These are phyloP conservation scores for Hypoxylon sp. DNA, from an alignment of 2,329 filamentous ascomycete species.

Conservation along the genomic window DNA sequence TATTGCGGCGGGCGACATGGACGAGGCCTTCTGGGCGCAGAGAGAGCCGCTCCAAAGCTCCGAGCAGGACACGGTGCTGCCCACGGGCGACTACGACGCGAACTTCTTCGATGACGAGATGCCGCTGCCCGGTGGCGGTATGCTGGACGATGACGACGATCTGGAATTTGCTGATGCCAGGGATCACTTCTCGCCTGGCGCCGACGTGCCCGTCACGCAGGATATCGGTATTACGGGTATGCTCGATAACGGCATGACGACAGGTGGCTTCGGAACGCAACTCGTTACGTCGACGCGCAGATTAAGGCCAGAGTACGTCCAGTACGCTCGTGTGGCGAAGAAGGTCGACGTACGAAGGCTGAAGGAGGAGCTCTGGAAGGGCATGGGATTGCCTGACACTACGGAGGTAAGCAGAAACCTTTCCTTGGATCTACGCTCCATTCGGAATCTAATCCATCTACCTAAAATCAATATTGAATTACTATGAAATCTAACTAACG, in stretches of 20 bases:
- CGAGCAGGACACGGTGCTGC: slow-evolving; percentile 65
- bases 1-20: slow-evolving; percentile 80
- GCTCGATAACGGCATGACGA: slow-evolving; percentile 65
- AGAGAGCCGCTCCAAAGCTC: slow-evolving; percentile 64
- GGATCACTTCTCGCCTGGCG: slow-evolving; percentile 80
- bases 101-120: slow-evolving; percentile 95
- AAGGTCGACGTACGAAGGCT: slow-evolving; percentile 77
- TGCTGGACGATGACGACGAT: slow-evolving; percentile 75
- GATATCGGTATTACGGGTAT: slow-evolving; percentile 63
- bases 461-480: no score
- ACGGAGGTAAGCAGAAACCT: slow-evolving; percentile 60
- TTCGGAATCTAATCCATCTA: no score
- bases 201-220: slow-evolving; percentile 63
- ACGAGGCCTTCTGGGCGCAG: slow-evolving; percentile 95
- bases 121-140: slow-evolving; percentile 72
- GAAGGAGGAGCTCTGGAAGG: slow-evolving; percentile 79
- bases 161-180: slow-evolving; percentile 83
- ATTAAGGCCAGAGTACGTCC: slow-evolving; percentile 75
- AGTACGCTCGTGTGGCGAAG: slow-evolving; percentile 78
- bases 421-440: background rate
- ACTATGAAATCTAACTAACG: slow-evolving; percentile 20
- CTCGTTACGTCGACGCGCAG: slow-evolving; percentile 75
- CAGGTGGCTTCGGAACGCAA: slow-evolving; percentile 71
- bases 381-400: slow-evolving; percentile 68
- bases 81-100: slow-evolving; percentile 89